Conservation (phyloP, 352 stramenopile genomes). For the Salisapilia sapeloensis region DNA sequence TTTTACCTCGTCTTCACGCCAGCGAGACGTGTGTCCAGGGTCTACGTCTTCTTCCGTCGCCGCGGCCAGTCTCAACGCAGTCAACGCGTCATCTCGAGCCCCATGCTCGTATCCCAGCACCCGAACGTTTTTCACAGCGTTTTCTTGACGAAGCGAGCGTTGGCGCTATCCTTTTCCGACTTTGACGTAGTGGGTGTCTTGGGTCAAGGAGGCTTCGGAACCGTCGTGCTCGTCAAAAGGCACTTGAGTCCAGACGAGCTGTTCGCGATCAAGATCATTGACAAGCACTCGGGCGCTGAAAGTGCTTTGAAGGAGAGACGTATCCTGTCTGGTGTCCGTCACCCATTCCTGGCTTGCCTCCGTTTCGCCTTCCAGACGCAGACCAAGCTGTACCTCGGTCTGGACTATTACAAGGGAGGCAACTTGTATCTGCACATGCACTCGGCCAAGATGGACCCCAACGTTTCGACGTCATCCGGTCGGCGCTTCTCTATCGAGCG, state of each 20-base stretch:
- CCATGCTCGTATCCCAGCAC: slow-evolving; percentile 62
- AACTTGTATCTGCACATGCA: slow-evolving; percentile 82
- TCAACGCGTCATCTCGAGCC: slow-evolving; percentile 42
- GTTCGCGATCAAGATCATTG: slow-evolving; percentile 81
- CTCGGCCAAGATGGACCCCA: slow-evolving; percentile 66
- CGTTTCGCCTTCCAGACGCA: slow-evolving; percentile 79
- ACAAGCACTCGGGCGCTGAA: slow-evolving; percentile 65
- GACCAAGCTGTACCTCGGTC: slow-evolving; percentile 60
- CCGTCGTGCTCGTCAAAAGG: slow-evolving; percentile 64
- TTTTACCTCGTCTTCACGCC: slow-evolving; percentile 74
- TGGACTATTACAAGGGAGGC: slow-evolving; percentile 77
- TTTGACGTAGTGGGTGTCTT: slow-evolving; percentile 77
- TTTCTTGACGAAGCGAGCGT: slow-evolving; percentile 62
- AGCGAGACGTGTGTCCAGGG: slow-evolving; percentile 60
- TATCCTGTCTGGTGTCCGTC: slow-evolving; percentile 56
- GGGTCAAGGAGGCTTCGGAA: slow-evolving; percentile 61
- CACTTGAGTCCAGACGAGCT: slow-evolving; percentile 62
- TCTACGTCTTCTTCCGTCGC: slow-evolving; percentile 72
- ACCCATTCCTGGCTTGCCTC: slow-evolving; percentile 66
- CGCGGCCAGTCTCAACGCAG: slow-evolving; percentile 13
- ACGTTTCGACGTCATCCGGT: slow-evolving; percentile 49
- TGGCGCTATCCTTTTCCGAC: slow-evolving; percentile 70
- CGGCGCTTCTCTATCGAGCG: slow-evolving; percentile 50
- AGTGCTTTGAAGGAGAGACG: slow-evolving; percentile 55
- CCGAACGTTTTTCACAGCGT: slow-evolving; percentile 68